Percentiles rank a stretch among this genome's conserved stretches.
phyloP scores from a whole-genome alignment of 352 stramenopile species.

The Plasmopara viticola region DNA sequence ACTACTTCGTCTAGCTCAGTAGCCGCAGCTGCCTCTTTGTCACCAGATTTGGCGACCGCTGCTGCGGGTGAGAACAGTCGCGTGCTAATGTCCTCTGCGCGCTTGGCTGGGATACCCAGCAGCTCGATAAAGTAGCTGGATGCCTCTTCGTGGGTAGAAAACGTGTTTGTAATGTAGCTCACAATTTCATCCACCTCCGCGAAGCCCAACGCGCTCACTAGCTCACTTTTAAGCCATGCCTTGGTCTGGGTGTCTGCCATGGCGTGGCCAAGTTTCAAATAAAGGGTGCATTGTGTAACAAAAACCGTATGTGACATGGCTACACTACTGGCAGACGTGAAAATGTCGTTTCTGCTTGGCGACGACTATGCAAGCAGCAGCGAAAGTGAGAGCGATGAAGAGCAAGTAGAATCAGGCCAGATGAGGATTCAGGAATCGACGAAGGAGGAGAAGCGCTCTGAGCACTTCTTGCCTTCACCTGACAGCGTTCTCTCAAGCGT shows the following conservation, averaged over 20 bases:
- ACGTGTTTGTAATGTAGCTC: slow-evolving; percentile 40
- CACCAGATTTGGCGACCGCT: slow-evolving; percentile 1
- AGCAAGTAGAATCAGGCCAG: slow-evolving; percentile 6
- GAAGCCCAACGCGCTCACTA: slow-evolving; percentile 59
- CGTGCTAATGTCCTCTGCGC: slow-evolving; percentile 41
- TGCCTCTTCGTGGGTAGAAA: slow-evolving; percentile 40
- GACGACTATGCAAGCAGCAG: slow-evolving; percentile 37
- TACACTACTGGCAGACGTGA: not conserved
- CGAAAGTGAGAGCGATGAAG: slow-evolving; percentile 25
- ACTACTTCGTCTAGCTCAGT: slow-evolving; percentile 32
- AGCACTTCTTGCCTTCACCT: slow-evolving; percentile 31
- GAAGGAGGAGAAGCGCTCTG: not conserved
- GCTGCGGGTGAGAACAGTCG: slow-evolving; percentile 31
- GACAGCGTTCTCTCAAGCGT: slow-evolving; percentile 40
- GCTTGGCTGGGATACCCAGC: slow-evolving; percentile 40
- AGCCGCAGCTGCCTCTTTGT: slow-evolving; percentile 3
- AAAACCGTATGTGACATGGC: slow-evolving; percentile 3
- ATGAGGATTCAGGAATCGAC: not conserved
- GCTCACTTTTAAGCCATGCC: slow-evolving; percentile 51
- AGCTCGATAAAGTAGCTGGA: slow-evolving; percentile 62
- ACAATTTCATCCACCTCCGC: slow-evolving; percentile 67
- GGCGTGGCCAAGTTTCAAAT: not conserved
- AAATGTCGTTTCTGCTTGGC: slow-evolving; percentile 51
- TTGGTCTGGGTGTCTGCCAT: slow-evolving; percentile 29
- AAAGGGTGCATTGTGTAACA: not conserved